Conservation (phyloP, 352 stramenopile genomes). For the Chrysophaeum taylorii region DNA sequence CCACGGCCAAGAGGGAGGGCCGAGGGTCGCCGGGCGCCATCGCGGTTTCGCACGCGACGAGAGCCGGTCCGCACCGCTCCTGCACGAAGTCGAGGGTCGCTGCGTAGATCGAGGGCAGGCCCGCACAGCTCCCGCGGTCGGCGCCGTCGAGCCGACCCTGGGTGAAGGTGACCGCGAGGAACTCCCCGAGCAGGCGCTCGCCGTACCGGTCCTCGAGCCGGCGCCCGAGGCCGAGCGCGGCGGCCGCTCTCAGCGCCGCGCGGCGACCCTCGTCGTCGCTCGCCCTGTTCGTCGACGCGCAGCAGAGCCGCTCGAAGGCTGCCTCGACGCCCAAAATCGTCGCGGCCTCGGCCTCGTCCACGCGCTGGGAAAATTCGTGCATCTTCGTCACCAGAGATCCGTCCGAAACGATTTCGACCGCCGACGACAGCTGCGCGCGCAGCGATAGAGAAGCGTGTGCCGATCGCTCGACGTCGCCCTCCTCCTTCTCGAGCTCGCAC, state of each 20-base stretch:
- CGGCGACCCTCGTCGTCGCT: background rate
- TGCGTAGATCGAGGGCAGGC: background rate
- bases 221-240: background rate
- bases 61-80: background rate
- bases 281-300: background rate
- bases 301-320: background rate
- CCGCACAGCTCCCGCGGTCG: background rate
- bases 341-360: background rate
- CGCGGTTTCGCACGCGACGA: background rate
- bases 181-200: background rate
- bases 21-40: background rate
- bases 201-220: background rate
- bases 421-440: background rate
- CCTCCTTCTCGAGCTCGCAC: background rate
- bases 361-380: background rate
- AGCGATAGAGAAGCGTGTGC: background rate
- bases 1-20: background rate
- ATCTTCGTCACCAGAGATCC: background rate
- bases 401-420: background rate
- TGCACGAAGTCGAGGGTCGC: background rate
- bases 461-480: background rate
- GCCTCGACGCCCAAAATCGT: background rate
- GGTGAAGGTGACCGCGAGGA: background rate
- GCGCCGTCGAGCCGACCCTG: background rate
- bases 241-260: background rate